Evolutionary conservation across 192 early-diverging fungal genomes (phyloP), one percentile per base, ranked within the genome.

Genomic region (Funneliformis geosporum): DNA sequence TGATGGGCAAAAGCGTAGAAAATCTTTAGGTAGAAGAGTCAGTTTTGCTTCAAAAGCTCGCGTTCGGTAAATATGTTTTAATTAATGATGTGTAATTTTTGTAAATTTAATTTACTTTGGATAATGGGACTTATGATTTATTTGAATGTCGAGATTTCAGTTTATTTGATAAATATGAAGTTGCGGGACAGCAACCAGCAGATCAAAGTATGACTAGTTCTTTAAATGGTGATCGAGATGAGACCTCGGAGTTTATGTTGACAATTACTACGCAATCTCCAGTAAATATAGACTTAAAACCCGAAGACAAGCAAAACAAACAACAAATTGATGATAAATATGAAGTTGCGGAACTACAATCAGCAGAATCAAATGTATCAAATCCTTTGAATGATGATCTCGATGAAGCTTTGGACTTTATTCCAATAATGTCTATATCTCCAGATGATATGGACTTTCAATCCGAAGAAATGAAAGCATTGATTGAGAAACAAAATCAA

Each of bases 41-140:
- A 69, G 67, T 2, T 69, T 69, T 69, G 67, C 67, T n/a, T n/a
- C 67, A 10, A 69, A 33, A 42, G 67, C 67, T 10, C 38, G 16
- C 42, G 39, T 69, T 69, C 67, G 67, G 67, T 69, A 69, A 42
- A n/a, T 43, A 39, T 33, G 28, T 11, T 28, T 33, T 11, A 33
- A 65, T 27, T 65, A n/a, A 65, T 65, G 14, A 16, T 64, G 1
- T 55, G 5, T 55, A 21, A 6, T 0, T 55, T 18, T 21, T 21
- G 50, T 5, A 55, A 5, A 7, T 4, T 7, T 5, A 55, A 5
- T 55, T 4, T 7, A n/a, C 21, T 55, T 55, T 16, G 50, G 18
- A 55, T 21, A 21, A 6, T 55, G 0, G 18, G 18, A 55, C 50
- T 55, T 55, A 50, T 50, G 4, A 18, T 5, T 50, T 10, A 21